phyloP scores from a whole-genome alignment of 352 stramenopile species.

The Pythium brachiatum region DNA sequence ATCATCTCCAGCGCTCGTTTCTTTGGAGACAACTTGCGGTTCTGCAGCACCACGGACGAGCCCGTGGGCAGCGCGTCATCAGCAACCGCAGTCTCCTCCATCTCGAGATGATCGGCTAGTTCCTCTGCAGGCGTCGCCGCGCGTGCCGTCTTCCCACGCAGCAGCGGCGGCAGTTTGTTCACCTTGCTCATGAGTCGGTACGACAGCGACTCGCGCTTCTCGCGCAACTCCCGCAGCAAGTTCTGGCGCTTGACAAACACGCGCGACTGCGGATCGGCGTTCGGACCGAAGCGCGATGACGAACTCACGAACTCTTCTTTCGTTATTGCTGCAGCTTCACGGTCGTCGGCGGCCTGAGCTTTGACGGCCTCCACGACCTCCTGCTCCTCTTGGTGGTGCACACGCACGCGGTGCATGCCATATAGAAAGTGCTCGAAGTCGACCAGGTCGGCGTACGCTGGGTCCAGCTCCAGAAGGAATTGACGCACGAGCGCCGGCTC shows the following conservation, averaged over 20 bases:
- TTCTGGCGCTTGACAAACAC: conserved; percentile 74
- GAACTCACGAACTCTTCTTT: conserved; percentile 59
- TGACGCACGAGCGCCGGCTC: conserved; percentile 40
- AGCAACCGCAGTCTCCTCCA: neutral
- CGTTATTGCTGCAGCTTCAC: neutral
- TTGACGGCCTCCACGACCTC: conserved; percentile 3
- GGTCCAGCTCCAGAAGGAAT: conserved; percentile 53
- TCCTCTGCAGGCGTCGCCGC: neutral
- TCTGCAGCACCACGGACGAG: conserved; percentile 58
- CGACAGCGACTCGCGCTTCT: conserved; percentile 68
- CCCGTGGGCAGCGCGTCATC: conserved; percentile 34
- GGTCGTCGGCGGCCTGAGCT: neutral
- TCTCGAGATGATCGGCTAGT: too few relatives aligned
- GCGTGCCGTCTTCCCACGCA: conserved; percentile 25
- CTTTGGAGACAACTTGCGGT: conserved; percentile 62
- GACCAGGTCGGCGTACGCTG: conserved; percentile 70
- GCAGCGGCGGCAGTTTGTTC: conserved; percentile 39
- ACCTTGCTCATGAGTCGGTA: conserved; percentile 72
- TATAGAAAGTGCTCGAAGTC: conserved; percentile 84
- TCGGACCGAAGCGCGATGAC: conserved; percentile 49
- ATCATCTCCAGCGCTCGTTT: conserved; percentile 62
- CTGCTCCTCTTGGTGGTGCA: conserved; percentile 63
- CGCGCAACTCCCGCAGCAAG: conserved; percentile 60
- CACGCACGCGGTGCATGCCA: conserved; percentile 72
- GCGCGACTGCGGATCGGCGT: conserved; percentile 48